Evolutionary conservation across 2,329 filamentous ascomycete species (phyloP), one percentile per base, ranked within the genome.

Genomic region (Alternaria metachromatica): DNA sequence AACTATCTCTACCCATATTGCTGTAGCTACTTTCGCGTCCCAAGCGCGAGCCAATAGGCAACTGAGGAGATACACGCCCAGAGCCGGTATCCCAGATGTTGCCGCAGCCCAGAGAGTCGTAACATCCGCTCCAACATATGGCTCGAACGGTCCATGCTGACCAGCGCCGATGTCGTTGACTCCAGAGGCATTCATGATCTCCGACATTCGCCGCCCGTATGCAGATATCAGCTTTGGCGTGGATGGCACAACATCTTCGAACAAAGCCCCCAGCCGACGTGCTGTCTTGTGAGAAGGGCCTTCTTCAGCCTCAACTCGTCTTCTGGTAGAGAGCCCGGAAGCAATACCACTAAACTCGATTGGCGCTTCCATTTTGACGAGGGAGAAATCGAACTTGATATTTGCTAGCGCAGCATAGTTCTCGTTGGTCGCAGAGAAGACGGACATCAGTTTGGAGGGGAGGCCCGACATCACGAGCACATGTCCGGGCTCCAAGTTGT

Each of bases 301-400:
- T 6, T 69, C 51, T 64, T 85, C 83, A 0, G 83, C 83, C 3
- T 78, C 69, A 1, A 74, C 18, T 21, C 73, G 71, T 6, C 82
- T 65, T 5, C 53, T 65, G 1, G 20, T 18, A 0, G 81, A 79
- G 0, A 85, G 60, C 0, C 60, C 41, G 0, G 57, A 44, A 0
- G 80, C 81, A 0, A 84, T 26, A 0, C 46, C 68, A 18, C 70
- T 64, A 43, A 75, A 83, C 60, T 84, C 82, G 11, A 54, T 55
- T 0, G 82, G 82, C 1, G 82, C 80, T 57, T 83, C 79, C 3
- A 76, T 55, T 60, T 82, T 83, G 43, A 81, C 58, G 1, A 84
- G 62, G 0, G 80, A 73, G 60, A 84, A 84, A 56, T 84, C 82
- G 60, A 83, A 78, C 58, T 84, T 83, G 62, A 82, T 11, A 21